Percentiles rank a stretch among this genome's conserved stretches.
phyloP scores from a whole-genome alignment of 1,284 basidiomycete species.

The Calocybe gambosa region DNA sequence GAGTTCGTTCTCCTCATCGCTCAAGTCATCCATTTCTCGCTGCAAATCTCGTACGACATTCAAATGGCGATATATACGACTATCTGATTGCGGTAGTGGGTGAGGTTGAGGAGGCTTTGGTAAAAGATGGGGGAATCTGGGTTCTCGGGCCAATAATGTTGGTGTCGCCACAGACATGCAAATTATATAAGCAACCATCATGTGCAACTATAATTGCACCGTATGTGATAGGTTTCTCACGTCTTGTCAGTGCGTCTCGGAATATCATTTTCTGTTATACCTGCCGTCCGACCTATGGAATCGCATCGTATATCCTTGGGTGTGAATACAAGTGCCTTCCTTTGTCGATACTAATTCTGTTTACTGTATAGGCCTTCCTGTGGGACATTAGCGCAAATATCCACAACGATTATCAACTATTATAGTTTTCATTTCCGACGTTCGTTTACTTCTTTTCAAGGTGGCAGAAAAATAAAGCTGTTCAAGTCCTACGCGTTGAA shows the following conservation, averaged over 20 bases:
- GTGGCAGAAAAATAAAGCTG: not conserved
- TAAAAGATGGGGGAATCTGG: conserved; percentile 57
- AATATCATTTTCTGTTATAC: no score
- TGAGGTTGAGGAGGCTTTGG: conserved; percentile 63
- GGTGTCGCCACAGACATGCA: conserved; percentile 54
- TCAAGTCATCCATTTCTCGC: conserved; percentile 79
- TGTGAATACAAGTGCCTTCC: not conserved
- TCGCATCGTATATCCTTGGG: not conserved
- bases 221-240: no score
- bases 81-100: conserved; percentile 51
- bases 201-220: no score
- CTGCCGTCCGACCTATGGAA: no score
- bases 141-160: conserved; percentile 58
- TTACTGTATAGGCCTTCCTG: not conserved
- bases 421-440: not conserved
- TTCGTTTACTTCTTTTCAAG: not conserved
- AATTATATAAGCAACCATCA: not conserved
- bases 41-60: conserved; percentile 63
- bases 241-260: no score
- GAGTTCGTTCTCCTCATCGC: conserved; percentile 76
- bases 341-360: not conserved
- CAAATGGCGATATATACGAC: conserved; percentile 46
- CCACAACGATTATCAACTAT: not conserved
- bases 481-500: not conserved
- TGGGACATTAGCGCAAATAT: not conserved